A percentile compares a stretch with the other conserved stretches of the same genome.
These are phyloP conservation scores for Trypanosomatidae sp. DNA, from an alignment of 208 protist genomes.

Conservation along the genomic window DNA sequence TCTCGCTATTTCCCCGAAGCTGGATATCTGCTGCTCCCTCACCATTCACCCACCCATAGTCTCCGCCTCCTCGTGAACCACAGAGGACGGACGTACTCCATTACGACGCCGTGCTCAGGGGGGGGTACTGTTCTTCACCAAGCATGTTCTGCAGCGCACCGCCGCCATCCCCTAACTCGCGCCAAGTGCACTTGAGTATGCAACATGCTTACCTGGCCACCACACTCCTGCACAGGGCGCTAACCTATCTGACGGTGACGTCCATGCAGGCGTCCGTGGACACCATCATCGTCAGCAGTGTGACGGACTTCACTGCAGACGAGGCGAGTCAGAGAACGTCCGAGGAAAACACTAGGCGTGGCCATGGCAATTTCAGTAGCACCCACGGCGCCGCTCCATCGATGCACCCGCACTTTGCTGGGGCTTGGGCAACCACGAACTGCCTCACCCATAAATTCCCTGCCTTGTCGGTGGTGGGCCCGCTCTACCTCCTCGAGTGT, in stretches of 20 bases:
- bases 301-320: slow-evolving; percentile 27
- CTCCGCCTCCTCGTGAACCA: neutral
- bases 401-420: slow-evolving; percentile 23
- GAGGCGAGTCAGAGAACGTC: neutral
- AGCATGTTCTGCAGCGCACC: slow-evolving; percentile 31
- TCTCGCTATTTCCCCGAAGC: neutral
- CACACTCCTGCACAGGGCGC: slow-evolving; percentile 25
- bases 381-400: neutral
- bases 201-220: slow-evolving; percentile 20
- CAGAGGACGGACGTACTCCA: slow-evolving; percentile 20
- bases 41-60: slow-evolving; percentile 26
- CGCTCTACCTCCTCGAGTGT: slow-evolving; percentile 31
- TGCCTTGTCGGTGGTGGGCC: slow-evolving; percentile 16
- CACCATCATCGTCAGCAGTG: slow-evolving; percentile 32
- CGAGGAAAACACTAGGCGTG: neutral
- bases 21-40: neutral
- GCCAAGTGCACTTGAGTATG: slow-evolving; percentile 32
- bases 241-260: slow-evolving; percentile 32
- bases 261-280: slow-evolving; percentile 36
- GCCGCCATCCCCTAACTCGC: slow-evolving; percentile 33
- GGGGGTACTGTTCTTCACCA: slow-evolving; percentile 24
- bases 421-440: slow-evolving; percentile 16
- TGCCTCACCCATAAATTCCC: slow-evolving; percentile 28
- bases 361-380: neutral
- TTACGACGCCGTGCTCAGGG: slow-evolving; percentile 33